Conservation (phyloP, 495 filamentous ascomycete species). For the Penicillium egyptiacum region DNA sequence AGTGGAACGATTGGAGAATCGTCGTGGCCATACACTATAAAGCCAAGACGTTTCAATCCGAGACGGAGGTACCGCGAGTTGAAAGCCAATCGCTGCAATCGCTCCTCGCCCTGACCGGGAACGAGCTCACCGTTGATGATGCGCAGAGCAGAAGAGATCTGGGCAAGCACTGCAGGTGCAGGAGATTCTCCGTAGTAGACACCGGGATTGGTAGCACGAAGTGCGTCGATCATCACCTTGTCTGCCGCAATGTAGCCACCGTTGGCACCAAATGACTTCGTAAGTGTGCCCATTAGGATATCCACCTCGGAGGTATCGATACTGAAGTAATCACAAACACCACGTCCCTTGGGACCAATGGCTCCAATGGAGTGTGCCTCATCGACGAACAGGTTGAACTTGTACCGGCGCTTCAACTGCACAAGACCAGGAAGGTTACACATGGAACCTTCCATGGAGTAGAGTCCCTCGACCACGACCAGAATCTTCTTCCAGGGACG, state of each 20-base stretch:
- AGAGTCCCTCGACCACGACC: slow-evolving; percentile 93
- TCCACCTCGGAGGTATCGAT: slow-evolving; percentile 87
- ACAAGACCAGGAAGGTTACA: slow-evolving; percentile 88
- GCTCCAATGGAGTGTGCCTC: slow-evolving; percentile 97
- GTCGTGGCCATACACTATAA: slow-evolving; percentile 95
- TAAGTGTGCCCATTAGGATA: slow-evolving; percentile 96
- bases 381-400: slow-evolving; percentile 92
- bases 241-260: slow-evolving; percentile 93
- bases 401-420: slow-evolving; percentile 87
- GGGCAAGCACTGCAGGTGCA: slow-evolving; percentile 79
- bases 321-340: slow-evolving; percentile 96
- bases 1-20: slow-evolving; percentile 96
- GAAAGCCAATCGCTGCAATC: slow-evolving; percentile 93
- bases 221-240: slow-evolving; percentile 87
- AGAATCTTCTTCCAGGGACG: slow-evolving; percentile 98
- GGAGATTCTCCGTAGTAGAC: slow-evolving; percentile 87
- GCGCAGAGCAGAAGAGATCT: slow-evolving; percentile 80
- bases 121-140: slow-evolving; percentile 85
- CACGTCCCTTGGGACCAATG: slow-evolving; percentile 80
- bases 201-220: slow-evolving; percentile 80
- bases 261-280: slow-evolving; percentile 98
- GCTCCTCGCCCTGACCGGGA: slow-evolving; percentile 93
- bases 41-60: slow-evolving; percentile 92
- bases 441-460: slow-evolving; percentile 99
- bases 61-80: slow-evolving; percentile 97